phyloP scores from a whole-genome alignment of 2,329 filamentous ascomycete species.

The Amauroascus niger region DNA sequence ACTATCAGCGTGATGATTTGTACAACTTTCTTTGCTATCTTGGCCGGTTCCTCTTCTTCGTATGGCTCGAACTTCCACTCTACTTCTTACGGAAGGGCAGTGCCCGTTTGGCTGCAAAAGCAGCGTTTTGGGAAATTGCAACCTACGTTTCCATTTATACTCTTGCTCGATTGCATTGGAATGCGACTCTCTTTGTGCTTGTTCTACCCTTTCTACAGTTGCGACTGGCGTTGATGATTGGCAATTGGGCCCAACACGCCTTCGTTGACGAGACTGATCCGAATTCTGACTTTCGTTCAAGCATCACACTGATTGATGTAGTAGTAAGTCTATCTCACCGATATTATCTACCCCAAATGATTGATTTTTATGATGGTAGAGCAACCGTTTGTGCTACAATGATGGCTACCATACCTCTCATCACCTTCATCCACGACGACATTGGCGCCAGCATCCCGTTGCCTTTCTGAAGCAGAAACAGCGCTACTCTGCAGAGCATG shows the following conservation, averaged over 20 bases:
- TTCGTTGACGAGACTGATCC: constrained; percentile 67
- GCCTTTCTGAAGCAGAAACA: constrained; percentile 62
- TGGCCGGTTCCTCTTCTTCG: constrained; percentile 60
- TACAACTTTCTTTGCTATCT: constrained; percentile 62
- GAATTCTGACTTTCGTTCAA: constrained; percentile 67
- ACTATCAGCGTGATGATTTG: constrained; percentile 62
- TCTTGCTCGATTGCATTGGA: constrained; percentile 44
- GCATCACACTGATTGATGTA: constrained; percentile 70
- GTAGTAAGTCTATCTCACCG: constrained; percentile 45
- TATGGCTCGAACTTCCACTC: constrained; percentile 64
- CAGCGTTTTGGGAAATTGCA: constrained; percentile 52
- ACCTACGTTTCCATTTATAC: constrained; percentile 47
- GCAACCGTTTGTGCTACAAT: constrained; percentile 73
- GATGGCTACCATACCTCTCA: constrained; percentile 76
- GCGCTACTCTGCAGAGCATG: constrained; percentile 55
- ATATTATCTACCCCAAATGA: not conserved
- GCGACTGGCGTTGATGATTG: constrained; percentile 64
- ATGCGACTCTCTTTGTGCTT: constrained; percentile 55
- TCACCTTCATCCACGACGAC: constrained; percentile 65
- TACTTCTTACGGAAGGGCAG: constrained; percentile 63
- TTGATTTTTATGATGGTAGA: constrained; percentile 39
- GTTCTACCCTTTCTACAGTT: constrained; percentile 57
- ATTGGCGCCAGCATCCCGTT: constrained; percentile 71
- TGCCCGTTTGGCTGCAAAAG: constrained; percentile 44
- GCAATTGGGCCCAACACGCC: constrained; percentile 77